phyloP scores from a whole-genome alignment of 1,284 basidiomycete species.

The Ceratobasidium papillatum region DNA sequence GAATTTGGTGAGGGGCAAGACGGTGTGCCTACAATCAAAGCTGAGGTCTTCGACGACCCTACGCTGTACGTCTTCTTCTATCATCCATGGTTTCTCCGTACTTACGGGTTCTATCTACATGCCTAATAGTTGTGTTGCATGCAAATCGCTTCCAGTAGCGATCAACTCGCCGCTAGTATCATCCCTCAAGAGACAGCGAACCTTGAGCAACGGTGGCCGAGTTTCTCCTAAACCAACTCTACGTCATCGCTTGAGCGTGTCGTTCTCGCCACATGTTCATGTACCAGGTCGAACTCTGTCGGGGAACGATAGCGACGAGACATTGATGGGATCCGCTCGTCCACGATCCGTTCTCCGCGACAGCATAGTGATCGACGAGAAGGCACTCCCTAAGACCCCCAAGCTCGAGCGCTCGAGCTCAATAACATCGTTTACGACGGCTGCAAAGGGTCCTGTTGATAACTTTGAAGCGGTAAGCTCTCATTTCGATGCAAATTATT shows the following conservation, averaged over 20 bases:
- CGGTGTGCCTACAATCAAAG: constrained; percentile 35
- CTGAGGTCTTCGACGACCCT: constrained; percentile 35
- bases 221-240: constrained; percentile 29
- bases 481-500: neutral
- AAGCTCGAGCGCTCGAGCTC: constrained; percentile 33
- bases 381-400: constrained; percentile 17
- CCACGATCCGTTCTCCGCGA: constrained; percentile 4
- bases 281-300: constrained; percentile 28
- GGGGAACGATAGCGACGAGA: constrained; percentile 36
- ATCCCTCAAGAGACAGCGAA: constrained; percentile 26
- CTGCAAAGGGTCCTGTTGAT: constrained; percentile 3
- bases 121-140: constrained; percentile 15
- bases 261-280: constrained; percentile 37
- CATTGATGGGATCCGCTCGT: neutral
- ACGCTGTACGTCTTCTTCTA: constrained; percentile 11
- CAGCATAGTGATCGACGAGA: constrained; percentile 17
- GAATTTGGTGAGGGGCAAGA: constrained; percentile 39
- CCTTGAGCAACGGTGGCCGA: constrained; percentile 20
- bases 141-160: constrained; percentile 33
- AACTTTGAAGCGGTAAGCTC: constrained; percentile 26
- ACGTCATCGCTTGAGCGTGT: constrained; percentile 35
- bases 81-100: neutral
- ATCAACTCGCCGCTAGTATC: constrained; percentile 27
- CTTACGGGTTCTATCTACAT: neutral
- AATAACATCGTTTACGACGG: constrained; percentile 17